Percentiles rank a stretch among this genome's conserved stretches.
phyloP scores from a whole-genome alignment of 495 filamentous ascomycete species.

The Neurospora sp. region DNA sequence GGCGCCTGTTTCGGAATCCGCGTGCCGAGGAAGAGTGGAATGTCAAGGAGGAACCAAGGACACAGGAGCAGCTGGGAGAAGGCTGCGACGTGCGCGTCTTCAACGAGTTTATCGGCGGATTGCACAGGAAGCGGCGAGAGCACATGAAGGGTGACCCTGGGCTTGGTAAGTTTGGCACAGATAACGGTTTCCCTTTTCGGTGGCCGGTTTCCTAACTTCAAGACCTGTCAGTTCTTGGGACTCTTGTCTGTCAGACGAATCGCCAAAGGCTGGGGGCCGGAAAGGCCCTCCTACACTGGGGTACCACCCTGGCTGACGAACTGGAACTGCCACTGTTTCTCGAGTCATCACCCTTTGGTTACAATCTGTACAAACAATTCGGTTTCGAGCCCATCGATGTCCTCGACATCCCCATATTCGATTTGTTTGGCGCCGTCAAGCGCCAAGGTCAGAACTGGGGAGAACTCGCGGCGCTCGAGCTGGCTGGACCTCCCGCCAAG shows the following conservation, averaged over 20 bases:
- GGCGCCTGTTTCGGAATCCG: conserved; percentile 11
- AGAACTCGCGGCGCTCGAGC: conserved; percentile 8
- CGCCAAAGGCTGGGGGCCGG: conserved; percentile 19
- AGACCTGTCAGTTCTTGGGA: conserved; percentile 11
- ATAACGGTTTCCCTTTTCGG: background rate
- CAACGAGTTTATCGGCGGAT: conserved; percentile 14
- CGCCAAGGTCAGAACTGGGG: conserved; percentile 16
- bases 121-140: conserved; percentile 7
- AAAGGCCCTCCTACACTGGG: conserved; percentile 15
- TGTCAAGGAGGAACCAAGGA: background rate
- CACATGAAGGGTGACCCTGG: conserved; percentile 15
- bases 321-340: conserved; percentile 14
- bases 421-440: conserved; percentile 11
- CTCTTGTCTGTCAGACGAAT: conserved; percentile 12
- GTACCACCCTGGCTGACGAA: conserved; percentile 16
- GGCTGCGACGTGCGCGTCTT: conserved; percentile 9
- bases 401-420: conserved; percentile 13
- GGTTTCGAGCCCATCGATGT: conserved; percentile 17
- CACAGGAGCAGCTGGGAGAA: conserved; percentile 16
- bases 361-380: conserved; percentile 15
- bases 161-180: conserved; percentile 11
- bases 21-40: conserved; percentile 21
- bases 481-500: conserved; percentile 10
- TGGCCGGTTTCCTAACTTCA: background rate
- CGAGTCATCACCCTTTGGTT: conserved; percentile 18